Conservation (phyloP, 1,139 yeast species). For the Diutina mesorugosa region DNA sequence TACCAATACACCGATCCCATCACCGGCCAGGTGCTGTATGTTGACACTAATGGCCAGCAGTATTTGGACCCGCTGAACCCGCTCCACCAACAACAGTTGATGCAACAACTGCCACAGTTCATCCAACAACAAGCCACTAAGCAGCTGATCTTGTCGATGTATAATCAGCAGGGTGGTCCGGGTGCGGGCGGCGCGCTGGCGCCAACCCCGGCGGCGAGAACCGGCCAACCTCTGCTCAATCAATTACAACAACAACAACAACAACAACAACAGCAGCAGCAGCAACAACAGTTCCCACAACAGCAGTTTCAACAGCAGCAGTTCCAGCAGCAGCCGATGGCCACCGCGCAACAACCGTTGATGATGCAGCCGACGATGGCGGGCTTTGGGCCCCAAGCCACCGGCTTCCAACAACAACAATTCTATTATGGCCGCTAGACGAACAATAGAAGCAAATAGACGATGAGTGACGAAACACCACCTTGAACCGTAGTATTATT, state of each 20-base stretch:
- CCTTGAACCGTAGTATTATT: not conserved
- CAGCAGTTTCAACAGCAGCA: conserved; percentile 15
- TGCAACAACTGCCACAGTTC: conserved; percentile 30
- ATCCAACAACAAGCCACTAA: conserved; percentile 26
- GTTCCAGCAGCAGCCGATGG: conserved; percentile 11
- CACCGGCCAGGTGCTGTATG: conserved; percentile 46
- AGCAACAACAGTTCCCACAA: conserved; percentile 9
- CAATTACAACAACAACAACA: conserved; percentile 6
- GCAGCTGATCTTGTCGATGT: conserved; percentile 28
- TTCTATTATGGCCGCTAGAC: not conserved
- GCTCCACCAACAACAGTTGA: conserved; percentile 36
- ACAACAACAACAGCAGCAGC: conserved; percentile 5
- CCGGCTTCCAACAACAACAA: conserved; percentile 6
- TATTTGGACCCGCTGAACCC: conserved; percentile 44
- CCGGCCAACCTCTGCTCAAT: not conserved
- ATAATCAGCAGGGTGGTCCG: conserved; percentile 19
- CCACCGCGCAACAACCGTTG: conserved; percentile 6
- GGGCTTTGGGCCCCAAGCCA: conserved; percentile 1
- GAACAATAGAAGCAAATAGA: not conserved
- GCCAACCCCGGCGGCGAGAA: conserved; percentile 7
- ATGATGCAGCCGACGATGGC: not conserved
- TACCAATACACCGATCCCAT: conserved; percentile 53
- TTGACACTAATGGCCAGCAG: conserved; percentile 48
- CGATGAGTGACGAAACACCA: not conserved
- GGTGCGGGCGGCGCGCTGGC: conserved; percentile 6